Evolutionary conservation across 2,329 filamentous ascomycete species (phyloP), one percentile per base, ranked within the genome.

Genomic region (Colletotrichum sp.): DNA sequence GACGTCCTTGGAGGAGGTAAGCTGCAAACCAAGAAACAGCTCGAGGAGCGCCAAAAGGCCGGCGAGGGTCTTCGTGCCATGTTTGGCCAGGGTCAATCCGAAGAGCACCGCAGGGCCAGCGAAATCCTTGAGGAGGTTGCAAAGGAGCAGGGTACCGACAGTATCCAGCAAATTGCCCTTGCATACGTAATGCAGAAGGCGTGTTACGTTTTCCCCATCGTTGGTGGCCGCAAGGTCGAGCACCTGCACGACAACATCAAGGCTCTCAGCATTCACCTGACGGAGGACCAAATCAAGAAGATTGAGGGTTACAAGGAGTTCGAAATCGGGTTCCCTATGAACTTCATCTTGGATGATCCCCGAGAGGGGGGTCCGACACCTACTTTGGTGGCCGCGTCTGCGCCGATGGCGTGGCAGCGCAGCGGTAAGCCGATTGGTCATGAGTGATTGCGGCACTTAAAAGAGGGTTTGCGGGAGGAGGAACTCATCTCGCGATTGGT

Each of bases 81-180:
- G n/a, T 72, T 80, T 3, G 68, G 61, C 21, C 77, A 84, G 76
- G 66, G 76, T 55, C 81, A 90, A 75, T 86, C 85, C 5, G 88
- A 90, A 32, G 84, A 89, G 0, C 89, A 91, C 72, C 83, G 81
- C 8, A 87, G 87, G 69, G 86, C 92, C 38, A 91, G 89, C 66
- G 87, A 86, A 32, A 91, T 90, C 1, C 86, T 95, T 1, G 91
- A 90, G 30, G 87, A 91, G 78, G 88, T 94, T 9, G 91, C 90
- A 1, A 86, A 87, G 9, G 85, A 88, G 75, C 90, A 92, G 78
- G 88, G 89, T 2, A 85, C 88, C 68, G 90, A 79, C 3, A 85
- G 88, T 36, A 87, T 94, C 65, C 93, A 92, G 6, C 89, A 89
- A 48, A 84, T 94, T 38, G 89, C 89, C 0, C 81, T 91, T 66